These are phyloP conservation scores for Ceratocystis cubensis DNA, from an alignment of 2,329 filamentous ascomycete genomes.

Conservation along the genomic window DNA sequence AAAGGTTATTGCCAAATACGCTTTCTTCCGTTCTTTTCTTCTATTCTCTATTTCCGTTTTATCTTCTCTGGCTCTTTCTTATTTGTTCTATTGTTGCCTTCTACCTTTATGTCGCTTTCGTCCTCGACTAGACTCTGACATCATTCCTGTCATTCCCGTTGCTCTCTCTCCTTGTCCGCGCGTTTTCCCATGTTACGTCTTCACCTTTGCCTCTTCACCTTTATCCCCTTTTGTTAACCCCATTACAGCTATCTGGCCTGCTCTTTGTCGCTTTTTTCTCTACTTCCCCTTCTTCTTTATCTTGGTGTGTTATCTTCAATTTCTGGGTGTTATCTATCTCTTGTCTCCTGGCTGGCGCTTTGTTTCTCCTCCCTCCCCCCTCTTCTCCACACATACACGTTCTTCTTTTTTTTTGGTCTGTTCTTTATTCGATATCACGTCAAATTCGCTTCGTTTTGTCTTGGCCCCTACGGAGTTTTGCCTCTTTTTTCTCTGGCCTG, in stretches of 20 bases:
- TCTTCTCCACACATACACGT: not conserved
- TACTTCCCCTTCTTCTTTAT: not conserved
- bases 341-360: conserved; percentile 2
- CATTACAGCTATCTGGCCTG: not conserved
- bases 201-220: not conserved
- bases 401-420: not conserved
- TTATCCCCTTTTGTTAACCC: not conserved
- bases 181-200: not conserved
- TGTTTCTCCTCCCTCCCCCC: not conserved
- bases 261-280: not conserved
- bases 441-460: conserved; percentile 4
- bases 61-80: not conserved
- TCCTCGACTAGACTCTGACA: not conserved
- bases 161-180: not conserved
- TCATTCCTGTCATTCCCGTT: not conserved
- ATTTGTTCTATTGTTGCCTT: not conserved
- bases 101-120: too few relatives aligned
- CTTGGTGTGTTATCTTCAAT: not conserved
- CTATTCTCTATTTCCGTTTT: conserved; percentile 10
- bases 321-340: not conserved
- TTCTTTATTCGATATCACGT: conserved; percentile 9
- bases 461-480: not conserved
- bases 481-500: not conserved
- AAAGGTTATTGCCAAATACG: not conserved
- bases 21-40: not conserved